Evolutionary conservation across 2,329 filamentous ascomycete genomes (phyloP).

Genomic region (Colletotrichum sp.): DNA sequence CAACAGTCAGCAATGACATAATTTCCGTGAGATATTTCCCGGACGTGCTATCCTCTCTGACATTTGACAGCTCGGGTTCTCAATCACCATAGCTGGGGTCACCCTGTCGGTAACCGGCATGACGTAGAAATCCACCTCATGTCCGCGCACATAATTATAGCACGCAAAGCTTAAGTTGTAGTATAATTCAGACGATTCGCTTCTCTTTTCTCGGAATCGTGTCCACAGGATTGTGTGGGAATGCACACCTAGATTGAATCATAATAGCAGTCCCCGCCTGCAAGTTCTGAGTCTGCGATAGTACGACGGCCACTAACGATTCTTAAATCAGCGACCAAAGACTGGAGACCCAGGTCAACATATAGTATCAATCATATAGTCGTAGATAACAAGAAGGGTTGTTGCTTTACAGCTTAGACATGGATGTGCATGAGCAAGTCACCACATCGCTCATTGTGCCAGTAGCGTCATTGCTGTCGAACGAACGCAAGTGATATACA

Average conservation of each 20-base stretch:
- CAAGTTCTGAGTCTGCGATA: neutral
- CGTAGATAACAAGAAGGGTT: too few relatives aligned
- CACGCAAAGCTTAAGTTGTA: neutral
- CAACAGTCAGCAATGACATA: neutral
- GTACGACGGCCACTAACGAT: neutral
- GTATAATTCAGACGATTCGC: neutral
- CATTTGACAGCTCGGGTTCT: neutral
- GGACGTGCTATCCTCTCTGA: neutral
- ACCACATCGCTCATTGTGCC: too few relatives aligned
- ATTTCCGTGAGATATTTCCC: accelerated
- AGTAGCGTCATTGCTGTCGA: too few relatives aligned
- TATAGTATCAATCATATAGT: neutral
- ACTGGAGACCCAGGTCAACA: accelerated
- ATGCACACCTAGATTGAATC: neutral
- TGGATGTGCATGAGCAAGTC: neutral
- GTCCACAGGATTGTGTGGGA: neutral
- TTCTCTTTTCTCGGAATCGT: neutral
- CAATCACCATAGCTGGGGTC: neutral
- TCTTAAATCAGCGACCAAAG: neutral
- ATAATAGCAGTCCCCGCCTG: neutral
- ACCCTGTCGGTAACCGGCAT: neutral
- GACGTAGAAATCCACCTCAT: neutral
- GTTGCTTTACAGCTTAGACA: neutral
- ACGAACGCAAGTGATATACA: neutral
- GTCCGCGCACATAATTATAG: neutral